These are phyloP conservation scores for Vigna reflexopilosa DNA, from an alignment of 306 rosid genomes.

Conservation along the genomic window DNA sequence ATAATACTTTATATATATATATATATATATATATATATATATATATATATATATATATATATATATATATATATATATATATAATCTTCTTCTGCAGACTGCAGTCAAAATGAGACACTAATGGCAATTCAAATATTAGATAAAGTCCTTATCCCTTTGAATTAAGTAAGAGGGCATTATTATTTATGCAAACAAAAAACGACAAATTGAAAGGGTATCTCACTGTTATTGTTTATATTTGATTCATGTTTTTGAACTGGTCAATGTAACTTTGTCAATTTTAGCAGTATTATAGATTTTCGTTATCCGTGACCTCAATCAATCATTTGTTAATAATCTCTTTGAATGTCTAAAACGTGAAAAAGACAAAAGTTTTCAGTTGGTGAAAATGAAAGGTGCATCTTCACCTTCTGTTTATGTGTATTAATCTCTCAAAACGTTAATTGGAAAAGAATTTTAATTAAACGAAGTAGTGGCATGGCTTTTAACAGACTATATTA, in stretches of 20 bases:
- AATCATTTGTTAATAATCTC: constrained; percentile 14
- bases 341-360: neutral
- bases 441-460: neutral
- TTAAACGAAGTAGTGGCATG: neutral
- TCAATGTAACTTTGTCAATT: neutral
- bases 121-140: neutral
- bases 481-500: neutral
- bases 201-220: too few relatives aligned
- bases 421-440: neutral
- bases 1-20: too few relatives aligned
- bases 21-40: too few relatives aligned
- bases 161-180: neutral
- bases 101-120: neutral
- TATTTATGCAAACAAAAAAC: neutral
- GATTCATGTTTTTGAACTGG: neutral
- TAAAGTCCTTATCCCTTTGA: neutral
- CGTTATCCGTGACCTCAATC: neutral
- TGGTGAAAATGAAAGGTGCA: neutral
- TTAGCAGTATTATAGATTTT: neutral
- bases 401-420: neutral
- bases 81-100: neutral
- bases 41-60: too few relatives aligned
- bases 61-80: too few relatives aligned
- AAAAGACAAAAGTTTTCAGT: neutral
- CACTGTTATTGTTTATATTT: too few relatives aligned